phyloP scores from a whole-genome alignment of 2,329 filamentous ascomycete genomes.

The Diaporthe sp. region DNA sequence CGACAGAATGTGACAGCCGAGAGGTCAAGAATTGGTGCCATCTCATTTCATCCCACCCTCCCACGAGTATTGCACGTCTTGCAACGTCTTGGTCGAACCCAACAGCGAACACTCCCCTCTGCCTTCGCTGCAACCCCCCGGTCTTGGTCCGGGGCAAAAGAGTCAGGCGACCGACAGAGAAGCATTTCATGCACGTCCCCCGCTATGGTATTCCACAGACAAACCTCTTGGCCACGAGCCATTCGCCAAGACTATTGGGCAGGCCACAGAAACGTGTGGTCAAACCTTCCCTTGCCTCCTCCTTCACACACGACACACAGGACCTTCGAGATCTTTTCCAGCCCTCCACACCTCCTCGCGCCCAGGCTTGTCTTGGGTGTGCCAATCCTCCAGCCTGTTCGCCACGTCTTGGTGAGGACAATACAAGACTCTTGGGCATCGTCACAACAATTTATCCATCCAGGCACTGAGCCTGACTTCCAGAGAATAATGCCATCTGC shows the following conservation, averaged over 20 bases:
- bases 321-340: slow-evolving; percentile 10
- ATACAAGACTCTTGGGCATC: background rate
- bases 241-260: background rate
- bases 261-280: slow-evolving; percentile 25
- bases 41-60: slow-evolving; percentile 24
- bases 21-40: slow-evolving; percentile 11
- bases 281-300: slow-evolving; percentile 18
- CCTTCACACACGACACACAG: background rate
- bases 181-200: slow-evolving; percentile 30
- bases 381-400: slow-evolving; percentile 2
- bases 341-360: background rate
- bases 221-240: slow-evolving; percentile 13
- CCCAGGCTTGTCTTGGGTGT: background rate
- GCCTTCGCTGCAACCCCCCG: background rate
- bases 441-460: background rate
- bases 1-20: background rate
- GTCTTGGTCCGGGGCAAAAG: slow-evolving; percentile 2
- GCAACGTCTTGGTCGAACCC: slow-evolving; percentile 18
- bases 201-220: slow-evolving; percentile 20
- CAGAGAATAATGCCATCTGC: background rate
- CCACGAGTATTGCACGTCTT: too few species aligned
- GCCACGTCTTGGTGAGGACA: background rate
- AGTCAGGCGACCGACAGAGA: slow-evolving; percentile 7
- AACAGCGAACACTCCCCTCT: background rate
- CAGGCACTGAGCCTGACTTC: background rate